Percentiles rank a stretch among this genome's conserved stretches.
Conservation (phyloP, 1,284 basidiomycete species). For the Naganishia liquefaciens region DNA sequence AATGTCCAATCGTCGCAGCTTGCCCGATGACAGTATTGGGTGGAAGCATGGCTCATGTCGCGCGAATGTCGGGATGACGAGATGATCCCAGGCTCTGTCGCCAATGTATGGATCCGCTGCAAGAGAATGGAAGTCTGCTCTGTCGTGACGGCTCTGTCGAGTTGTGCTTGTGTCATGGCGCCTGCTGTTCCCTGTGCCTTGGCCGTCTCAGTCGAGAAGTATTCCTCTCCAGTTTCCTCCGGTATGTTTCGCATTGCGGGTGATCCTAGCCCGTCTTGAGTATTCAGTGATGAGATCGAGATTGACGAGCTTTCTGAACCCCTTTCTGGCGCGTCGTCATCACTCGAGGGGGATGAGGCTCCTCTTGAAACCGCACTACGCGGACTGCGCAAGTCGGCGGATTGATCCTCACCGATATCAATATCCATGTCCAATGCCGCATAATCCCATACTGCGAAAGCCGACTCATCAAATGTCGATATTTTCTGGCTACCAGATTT, state of each 20-base stretch:
- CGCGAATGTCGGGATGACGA: constrained; percentile 27
- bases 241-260: not conserved
- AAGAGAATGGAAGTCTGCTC: constrained; percentile 12
- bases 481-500: not conserved
- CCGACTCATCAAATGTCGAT: constrained; percentile 32
- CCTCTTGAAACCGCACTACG: too few species aligned
- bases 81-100: constrained; percentile 13
- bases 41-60: constrained; percentile 13
- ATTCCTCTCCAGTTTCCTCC: constrained; percentile 2
- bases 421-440: not conserved
- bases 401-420: too few species aligned
- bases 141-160: not conserved
- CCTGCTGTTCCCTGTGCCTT: not conserved
- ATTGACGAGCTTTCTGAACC: not conserved
- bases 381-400: too few species aligned
- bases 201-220: not conserved
- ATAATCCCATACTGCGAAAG: constrained; percentile 41
- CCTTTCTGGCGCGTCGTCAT: too few species aligned
- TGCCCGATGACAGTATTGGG: constrained; percentile 58
- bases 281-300: constrained; percentile 2
- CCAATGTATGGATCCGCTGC: constrained; percentile 26
- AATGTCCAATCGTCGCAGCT: constrained; percentile 86
- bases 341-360: too few species aligned
- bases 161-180: not conserved
- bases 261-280: not conserved